Base-by-base conservation (phyloP, 2,329 filamentous ascomycete genomes). In the Cryphonectria radicalis region DNA sequence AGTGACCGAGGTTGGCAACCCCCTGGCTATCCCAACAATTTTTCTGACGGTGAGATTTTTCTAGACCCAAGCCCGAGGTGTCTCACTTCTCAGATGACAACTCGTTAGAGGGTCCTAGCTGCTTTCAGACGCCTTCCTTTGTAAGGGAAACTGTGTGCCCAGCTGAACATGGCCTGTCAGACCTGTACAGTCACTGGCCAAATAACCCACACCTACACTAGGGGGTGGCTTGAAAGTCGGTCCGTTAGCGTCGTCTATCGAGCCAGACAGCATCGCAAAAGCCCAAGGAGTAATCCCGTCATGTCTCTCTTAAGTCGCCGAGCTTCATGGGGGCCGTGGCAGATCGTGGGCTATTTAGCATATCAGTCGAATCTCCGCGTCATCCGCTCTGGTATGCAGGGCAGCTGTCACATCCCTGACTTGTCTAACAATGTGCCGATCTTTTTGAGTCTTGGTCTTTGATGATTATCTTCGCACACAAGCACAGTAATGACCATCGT, bases 161-260 rank as follows among this genome's bases (percentile, higher is more conserved):
- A 62, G 59, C 59, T 62, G 59, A 40, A 62, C n/a, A 28, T 40
- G 59, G 59, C 40, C 46, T 50, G 43, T 50, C 17, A 50, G 59
- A 32, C 7, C 59, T 7, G 32, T 35, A 28, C 57, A 60, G 32
- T 37, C 32, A n/a, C 59, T 22, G 35, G 28, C 35, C 7, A 62
- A 7, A 28, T 37, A 17, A 10, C 57, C 22, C 53, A 25, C 25
- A 32, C 53, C 53, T 32, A 32, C 25, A 32, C 35, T 40, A 62
- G 59, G 59, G 59, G 59, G 59, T 62, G 59, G 59, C 59, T 62
- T 62, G 59, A 1, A 7, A 62, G 32, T 62, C 35, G 59, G 59
- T 40, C 59, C 59, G 35, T 62, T 62, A 62, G 59, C 59, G 59
- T 35, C 59, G 59, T 35, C 10, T 28, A 14, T 22, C 22, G 37